Evolutionary conservation across 305 asterid genomes (phyloP), one percentile per base, ranked within the genome.

Genomic region (Fraxinus ornus): DNA sequence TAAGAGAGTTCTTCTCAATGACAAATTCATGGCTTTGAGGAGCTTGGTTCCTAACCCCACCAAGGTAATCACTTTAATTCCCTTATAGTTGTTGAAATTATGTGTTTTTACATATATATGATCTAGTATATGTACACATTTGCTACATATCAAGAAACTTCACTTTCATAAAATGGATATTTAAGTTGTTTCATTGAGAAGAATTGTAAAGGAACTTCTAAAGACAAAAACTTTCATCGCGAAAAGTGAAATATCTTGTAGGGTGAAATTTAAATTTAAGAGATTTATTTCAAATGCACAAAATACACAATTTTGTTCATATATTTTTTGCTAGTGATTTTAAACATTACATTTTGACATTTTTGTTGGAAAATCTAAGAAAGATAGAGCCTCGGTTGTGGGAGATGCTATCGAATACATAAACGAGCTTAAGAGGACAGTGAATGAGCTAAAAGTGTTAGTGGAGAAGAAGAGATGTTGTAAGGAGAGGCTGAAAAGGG

Each of bases 361-460:
- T 64, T 64, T 10, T 41, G 33, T 49, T 66, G 36, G 52, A 4
- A 36, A 47, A 77, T 73, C 12, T 1, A 88, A 95, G 98, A 86
- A 79, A 78, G 99, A 94, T 72, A 89, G 95, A 82, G 98, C 99
- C 10, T 91, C 97, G 24, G 71, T 90, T 1, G 95, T 95, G 85
- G 92, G 87, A 76, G 97, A 94, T 52, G 97, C 96, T 0, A 95
- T 94, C n/a, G 84, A 47, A 10, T 93, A 95, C 88, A 94, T 95
- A 75, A 88, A 90, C 26, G 97, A 94, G 90, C 93, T 95, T 22
- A 92, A 91, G 86, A 91, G 93, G 87, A 91, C 94, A 33, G 97
- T 90, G 87, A 78, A 77, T 28, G 96, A 94, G 75, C 93, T 95
- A 1, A 88, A 91, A 78, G 88, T 81, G 15, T 82, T 93, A 64